Evolutionary conservation across 2,329 filamentous ascomycete genomes (phyloP).

Genomic region (Polytolypa hystricis): DNA sequence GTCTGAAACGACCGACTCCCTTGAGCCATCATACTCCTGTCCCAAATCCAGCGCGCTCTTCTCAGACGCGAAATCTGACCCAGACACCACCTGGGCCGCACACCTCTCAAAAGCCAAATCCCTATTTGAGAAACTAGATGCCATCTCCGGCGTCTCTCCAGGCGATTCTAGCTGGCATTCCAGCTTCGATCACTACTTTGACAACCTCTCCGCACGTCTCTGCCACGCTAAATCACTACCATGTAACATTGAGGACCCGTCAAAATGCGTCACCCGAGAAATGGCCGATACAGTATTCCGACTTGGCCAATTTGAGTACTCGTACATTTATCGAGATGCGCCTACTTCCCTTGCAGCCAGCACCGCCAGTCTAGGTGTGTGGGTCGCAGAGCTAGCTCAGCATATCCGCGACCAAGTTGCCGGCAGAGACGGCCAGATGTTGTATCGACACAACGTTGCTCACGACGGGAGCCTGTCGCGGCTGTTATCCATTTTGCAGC

Average conservation of each 20-base stretch:
- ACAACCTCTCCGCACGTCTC: slow-evolving; percentile 68
- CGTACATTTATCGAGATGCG: slow-evolving; percentile 61
- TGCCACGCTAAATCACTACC: slow-evolving; percentile 65
- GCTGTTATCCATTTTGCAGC: slow-evolving; percentile 58
- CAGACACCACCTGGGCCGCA: slow-evolving; percentile 45
- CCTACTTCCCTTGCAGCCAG: slow-evolving; percentile 51
- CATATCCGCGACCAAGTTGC: slow-evolving; percentile 48
- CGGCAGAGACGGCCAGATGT: slow-evolving; percentile 29
- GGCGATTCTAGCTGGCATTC: slow-evolving; percentile 53
- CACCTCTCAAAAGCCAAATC: slow-evolving; percentile 49
- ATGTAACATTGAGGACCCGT: slow-evolving; percentile 43
- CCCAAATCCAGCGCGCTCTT: slow-evolving; percentile 37
- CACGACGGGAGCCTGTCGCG: slow-evolving; percentile 65
- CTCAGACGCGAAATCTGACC: slow-evolving; percentile 36
- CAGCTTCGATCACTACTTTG: slow-evolving; percentile 68
- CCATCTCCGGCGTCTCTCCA: slow-evolving; percentile 53
- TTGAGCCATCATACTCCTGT: slow-evolving; percentile 65
- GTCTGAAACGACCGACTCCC: slow-evolving; percentile 42
- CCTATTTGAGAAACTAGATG: slow-evolving; percentile 53
- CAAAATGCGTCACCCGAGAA: slow-evolving; percentile 50
- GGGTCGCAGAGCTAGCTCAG: slow-evolving; percentile 57
- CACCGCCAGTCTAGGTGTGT: slow-evolving; percentile 56
- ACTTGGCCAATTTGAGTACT: slow-evolving; percentile 71
- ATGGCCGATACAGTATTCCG: slow-evolving; percentile 62
- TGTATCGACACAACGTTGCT: slow-evolving; percentile 66